Conservation (phyloP, 352 stramenopile species). For the Pythium apleroticum region DNA sequence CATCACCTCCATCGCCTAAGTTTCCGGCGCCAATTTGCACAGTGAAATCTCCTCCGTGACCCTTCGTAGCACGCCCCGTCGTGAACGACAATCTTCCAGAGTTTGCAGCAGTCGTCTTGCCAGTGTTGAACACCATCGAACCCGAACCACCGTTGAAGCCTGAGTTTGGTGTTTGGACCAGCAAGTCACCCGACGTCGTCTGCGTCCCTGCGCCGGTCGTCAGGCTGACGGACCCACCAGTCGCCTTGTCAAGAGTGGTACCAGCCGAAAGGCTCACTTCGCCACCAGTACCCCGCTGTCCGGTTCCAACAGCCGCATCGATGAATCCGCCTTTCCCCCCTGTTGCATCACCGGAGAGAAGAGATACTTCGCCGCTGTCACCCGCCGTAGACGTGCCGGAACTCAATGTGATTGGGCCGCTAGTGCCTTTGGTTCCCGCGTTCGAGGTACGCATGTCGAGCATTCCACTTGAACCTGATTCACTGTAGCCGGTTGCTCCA, state of each 20-base stretch:
- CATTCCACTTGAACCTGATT: constrained; percentile 51
- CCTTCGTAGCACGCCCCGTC: constrained; percentile 39
- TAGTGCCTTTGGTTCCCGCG: constrained; percentile 57
- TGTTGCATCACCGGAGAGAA: constrained; percentile 54
- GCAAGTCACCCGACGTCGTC: constrained; percentile 57
- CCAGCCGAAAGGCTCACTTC: constrained; percentile 67
- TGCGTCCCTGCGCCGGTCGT: constrained; percentile 56
- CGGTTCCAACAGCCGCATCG: constrained; percentile 49
- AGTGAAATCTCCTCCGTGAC: constrained; percentile 44
- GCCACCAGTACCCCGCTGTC: constrained; percentile 52
- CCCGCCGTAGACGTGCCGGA: constrained; percentile 64
- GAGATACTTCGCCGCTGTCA: constrained; percentile 58
- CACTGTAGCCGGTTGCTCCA: constrained; percentile 49
- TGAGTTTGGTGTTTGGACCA: constrained; percentile 59
- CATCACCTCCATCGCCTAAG: constrained; percentile 41
- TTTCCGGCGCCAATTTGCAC: constrained; percentile 35
- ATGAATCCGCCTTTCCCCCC: constrained; percentile 65
- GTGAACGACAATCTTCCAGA: constrained; percentile 36
- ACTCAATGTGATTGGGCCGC: constrained; percentile 41
- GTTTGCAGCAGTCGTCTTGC: constrained; percentile 33
- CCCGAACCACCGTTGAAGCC: constrained; percentile 52
- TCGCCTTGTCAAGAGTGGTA: constrained; percentile 55
- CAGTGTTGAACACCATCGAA: constrained; percentile 40
- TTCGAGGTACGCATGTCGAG: constrained; percentile 54
- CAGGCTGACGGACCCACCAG: constrained; percentile 49